Evolutionary conservation across 192 early-diverging fungal genomes (phyloP).

Genomic region (Gaertneriomyces sp.): DNA sequence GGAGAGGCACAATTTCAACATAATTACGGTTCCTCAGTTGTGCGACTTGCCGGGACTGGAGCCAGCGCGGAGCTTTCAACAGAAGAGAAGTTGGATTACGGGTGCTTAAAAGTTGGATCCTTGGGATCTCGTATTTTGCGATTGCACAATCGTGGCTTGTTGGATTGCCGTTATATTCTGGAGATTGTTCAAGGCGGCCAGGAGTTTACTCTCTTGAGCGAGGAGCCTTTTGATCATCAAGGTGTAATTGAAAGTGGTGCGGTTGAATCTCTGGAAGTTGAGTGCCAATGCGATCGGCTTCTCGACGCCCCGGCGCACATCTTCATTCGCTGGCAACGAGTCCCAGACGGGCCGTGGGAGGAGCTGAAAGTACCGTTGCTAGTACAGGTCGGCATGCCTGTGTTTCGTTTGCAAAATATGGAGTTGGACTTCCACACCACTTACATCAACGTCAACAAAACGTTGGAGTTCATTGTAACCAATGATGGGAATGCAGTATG

Average conservation of each 20-base stretch:
- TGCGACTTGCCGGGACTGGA: slow-evolving; percentile 52
- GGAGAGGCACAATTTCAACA: slow-evolving; percentile 56
- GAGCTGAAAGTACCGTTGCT: slow-evolving; percentile 38
- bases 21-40: slow-evolving; percentile 43
- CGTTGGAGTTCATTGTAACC: slow-evolving; percentile 37
- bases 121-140: slow-evolving; percentile 32
- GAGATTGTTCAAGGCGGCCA: slow-evolving; percentile 45
- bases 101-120: slow-evolving; percentile 45
- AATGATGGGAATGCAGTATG: slow-evolving; percentile 63
- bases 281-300: slow-evolving; percentile 45
- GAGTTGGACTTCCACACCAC: slow-evolving; percentile 63
- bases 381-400: slow-evolving; percentile 53
- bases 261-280: slow-evolving; percentile 36
- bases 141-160: slow-evolving; percentile 54
- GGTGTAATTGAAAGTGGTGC: slow-evolving; percentile 46
- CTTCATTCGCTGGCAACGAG: slow-evolving; percentile 43
- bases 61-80: slow-evolving; percentile 53
- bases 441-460: slow-evolving; percentile 58
- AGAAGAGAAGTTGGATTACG: slow-evolving; percentile 52
- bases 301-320: slow-evolving; percentile 29
- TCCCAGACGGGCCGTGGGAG: slow-evolving; percentile 49
- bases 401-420: slow-evolving; percentile 48
- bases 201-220: slow-evolving; percentile 40
- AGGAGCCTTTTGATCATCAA: slow-evolving; percentile 56
- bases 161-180: slow-evolving; percentile 44